Evolutionary conservation across 2,329 filamentous ascomycete genomes (phyloP).

Genomic region (Neoascochyta sp.): DNA sequence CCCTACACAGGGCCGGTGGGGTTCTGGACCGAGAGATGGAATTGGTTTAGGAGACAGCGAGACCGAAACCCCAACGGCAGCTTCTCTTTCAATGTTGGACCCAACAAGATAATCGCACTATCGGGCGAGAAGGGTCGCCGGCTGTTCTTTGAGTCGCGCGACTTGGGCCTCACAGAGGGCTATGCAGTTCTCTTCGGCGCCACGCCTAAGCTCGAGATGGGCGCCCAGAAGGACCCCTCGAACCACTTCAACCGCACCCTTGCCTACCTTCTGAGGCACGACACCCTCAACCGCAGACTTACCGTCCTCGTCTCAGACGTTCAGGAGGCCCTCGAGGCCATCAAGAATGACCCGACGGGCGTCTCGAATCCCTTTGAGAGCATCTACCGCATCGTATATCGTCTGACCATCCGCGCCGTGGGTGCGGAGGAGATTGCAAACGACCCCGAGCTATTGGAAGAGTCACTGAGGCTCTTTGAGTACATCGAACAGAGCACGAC

Average conservation of each 20-base stretch:
- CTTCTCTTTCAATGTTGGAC: slow-evolving; percentile 50
- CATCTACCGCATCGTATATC: slow-evolving; percentile 53
- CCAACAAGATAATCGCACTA: slow-evolving; percentile 45
- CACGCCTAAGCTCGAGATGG: slow-evolving; percentile 11
- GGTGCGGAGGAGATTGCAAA: slow-evolving; percentile 54
- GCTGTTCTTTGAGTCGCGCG: slow-evolving; percentile 46
- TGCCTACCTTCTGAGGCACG: slow-evolving; percentile 21
- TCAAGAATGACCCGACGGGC: slow-evolving; percentile 34
- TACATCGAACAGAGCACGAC: slow-evolving; percentile 46
- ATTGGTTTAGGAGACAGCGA: slow-evolving; percentile 42
- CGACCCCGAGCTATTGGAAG: slow-evolving; percentile 41
- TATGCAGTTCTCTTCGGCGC: slow-evolving; percentile 31
- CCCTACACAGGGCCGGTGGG: slow-evolving; percentile 46
- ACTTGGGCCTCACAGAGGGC: slow-evolving; percentile 45
- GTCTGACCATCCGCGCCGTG: slow-evolving; percentile 56
- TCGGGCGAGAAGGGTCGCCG: slow-evolving; percentile 44
- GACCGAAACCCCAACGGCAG: slow-evolving; percentile 39
- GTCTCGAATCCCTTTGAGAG: slow-evolving; percentile 54
- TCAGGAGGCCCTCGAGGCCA: slow-evolving; percentile 38
- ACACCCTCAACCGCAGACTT: slow-evolving; percentile 34
- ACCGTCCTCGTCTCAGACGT: slow-evolving; percentile 42
- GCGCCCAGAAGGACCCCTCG: slow-evolving; percentile 10
- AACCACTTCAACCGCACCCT: slow-evolving; percentile 24
- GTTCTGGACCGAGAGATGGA: slow-evolving; percentile 48
- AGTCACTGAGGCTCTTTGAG: slow-evolving; percentile 47